A percentile compares a stretch with the other conserved stretches of the same genome.
phyloP scores from a whole-genome alignment of 2,329 filamentous ascomycete genomes.

The Botryotinia globosa region DNA sequence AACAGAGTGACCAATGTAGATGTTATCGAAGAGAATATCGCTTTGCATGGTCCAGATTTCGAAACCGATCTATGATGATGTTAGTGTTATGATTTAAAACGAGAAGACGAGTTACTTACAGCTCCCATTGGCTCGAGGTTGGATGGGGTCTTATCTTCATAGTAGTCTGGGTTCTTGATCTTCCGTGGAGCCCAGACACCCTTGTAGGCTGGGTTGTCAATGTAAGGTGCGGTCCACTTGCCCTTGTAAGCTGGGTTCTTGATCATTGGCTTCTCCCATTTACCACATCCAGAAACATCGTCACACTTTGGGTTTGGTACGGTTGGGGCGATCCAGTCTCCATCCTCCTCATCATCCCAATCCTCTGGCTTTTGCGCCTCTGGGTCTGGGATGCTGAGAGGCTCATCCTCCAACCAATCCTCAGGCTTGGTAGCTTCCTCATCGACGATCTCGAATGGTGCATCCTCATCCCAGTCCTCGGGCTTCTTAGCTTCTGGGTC shows the following conservation, averaged over 20 bases:
- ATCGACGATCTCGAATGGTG: conserved; percentile 92
- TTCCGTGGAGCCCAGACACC: conserved; percentile 90
- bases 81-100: conserved; percentile 22
- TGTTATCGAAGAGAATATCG: conserved; percentile 98
- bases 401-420: conserved; percentile 94
- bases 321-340: conserved; percentile 83
- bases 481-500: conserved; percentile 95
- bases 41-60: conserved; percentile 99
- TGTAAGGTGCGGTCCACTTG: conserved; percentile 87
- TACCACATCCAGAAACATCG: conserved; percentile 88
- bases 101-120: conserved; percentile 55
- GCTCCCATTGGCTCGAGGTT: conserved; percentile 98
- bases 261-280: conserved; percentile 88
- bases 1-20: conserved; percentile 97
- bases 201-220: conserved; percentile 99
- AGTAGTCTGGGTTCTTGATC: conserved; percentile 96
- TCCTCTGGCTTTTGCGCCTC: conserved; percentile 97
- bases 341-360: conserved; percentile 99
- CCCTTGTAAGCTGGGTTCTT: conserved; percentile 94
- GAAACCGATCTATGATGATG: conserved; percentile 72
- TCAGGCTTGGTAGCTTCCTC: conserved; percentile 87
- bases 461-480: conserved; percentile 98
- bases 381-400: conserved; percentile 79
- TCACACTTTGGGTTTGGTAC: conserved; percentile 95
- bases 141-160: conserved; percentile 92